phyloP scores from a whole-genome alignment of 1,284 basidiomycete species.

The Grifola frondosa region DNA sequence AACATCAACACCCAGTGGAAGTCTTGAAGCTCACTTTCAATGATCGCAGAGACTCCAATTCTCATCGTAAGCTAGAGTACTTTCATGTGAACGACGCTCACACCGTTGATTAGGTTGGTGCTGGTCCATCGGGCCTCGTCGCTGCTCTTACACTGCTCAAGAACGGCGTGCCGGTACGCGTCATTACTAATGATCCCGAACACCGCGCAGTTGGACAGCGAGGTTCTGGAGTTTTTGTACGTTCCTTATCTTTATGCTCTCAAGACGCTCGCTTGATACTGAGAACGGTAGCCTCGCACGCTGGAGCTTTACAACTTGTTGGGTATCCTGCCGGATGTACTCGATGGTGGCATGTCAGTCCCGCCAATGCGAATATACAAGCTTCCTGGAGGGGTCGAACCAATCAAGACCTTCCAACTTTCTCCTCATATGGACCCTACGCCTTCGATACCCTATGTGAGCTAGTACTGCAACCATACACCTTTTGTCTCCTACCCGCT shows the following conservation, averaged over 20 bases:
- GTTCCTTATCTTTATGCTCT: neutral
- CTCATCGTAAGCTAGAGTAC: too few relatives aligned
- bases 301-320: constrained; percentile 22
- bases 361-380: constrained; percentile 15
- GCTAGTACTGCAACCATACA: constrained; percentile 4
- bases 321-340: constrained; percentile 16
- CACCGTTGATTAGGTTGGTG: constrained; percentile 26
- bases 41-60: too few relatives aligned
- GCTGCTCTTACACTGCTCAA: constrained; percentile 25
- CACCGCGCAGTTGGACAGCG: constrained; percentile 6
- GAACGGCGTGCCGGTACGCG: constrained; percentile 32
- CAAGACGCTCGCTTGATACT: neutral
- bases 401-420: constrained; percentile 9
- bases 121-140: constrained; percentile 27
- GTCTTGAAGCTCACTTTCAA: too few relatives aligned
- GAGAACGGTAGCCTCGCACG: constrained; percentile 15
- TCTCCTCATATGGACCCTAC: constrained; percentile 9
- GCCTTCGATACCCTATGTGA: constrained; percentile 22
- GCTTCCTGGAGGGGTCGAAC: constrained; percentile 18
- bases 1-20: too few relatives aligned
- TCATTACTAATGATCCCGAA: constrained; percentile 33
- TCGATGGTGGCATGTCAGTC: neutral
- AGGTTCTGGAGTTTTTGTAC: neutral
- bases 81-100: too few relatives aligned
- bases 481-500: neutral